phyloP scores from a whole-genome alignment of 352 stramenopile species.

The Globisporangium polare region DNA sequence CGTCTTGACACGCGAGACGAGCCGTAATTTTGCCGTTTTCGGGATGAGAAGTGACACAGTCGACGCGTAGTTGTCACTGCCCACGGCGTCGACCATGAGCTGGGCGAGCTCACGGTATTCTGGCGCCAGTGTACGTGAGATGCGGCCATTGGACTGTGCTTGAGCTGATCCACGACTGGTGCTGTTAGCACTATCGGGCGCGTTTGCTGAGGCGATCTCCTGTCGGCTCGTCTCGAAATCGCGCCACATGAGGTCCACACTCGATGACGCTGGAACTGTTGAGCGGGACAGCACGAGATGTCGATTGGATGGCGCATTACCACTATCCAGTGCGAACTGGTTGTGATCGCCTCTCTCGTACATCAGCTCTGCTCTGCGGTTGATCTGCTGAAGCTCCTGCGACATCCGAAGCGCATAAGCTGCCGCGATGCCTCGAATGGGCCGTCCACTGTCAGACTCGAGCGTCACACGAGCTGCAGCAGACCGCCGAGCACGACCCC shows the following conservation, averaged over 20 bases:
- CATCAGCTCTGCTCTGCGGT: slow-evolving; percentile 66
- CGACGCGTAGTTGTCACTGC: slow-evolving; percentile 73
- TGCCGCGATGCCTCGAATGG: slow-evolving; percentile 56
- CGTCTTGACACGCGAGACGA: slow-evolving; percentile 67
- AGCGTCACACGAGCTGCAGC: slow-evolving; percentile 19
- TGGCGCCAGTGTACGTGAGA: slow-evolving; percentile 41
- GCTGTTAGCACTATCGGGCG: slow-evolving; percentile 8
- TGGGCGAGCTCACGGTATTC: slow-evolving; percentile 64
- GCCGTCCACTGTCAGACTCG: slow-evolving; percentile 32
- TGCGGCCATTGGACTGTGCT: background rate
- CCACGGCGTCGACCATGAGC: slow-evolving; percentile 63
- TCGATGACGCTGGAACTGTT: slow-evolving; percentile 11
- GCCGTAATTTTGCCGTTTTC: slow-evolving; percentile 67
- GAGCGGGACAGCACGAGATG: slow-evolving; percentile 23
- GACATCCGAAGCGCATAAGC: slow-evolving; percentile 78
- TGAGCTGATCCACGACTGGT: background rate
- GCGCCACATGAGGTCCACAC: slow-evolving; percentile 55
- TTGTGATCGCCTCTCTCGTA: slow-evolving; percentile 63
- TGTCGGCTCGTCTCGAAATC: slow-evolving; percentile 51
- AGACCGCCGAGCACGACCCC: slow-evolving; percentile 4
- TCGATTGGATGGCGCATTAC: slow-evolving; percentile 12
- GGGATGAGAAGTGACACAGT: slow-evolving; percentile 69
- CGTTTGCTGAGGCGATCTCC: slow-evolving; percentile 25
- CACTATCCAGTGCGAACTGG: slow-evolving; percentile 31
- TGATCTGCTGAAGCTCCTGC: slow-evolving; percentile 65